Percentiles rank a stretch among this genome's conserved stretches.
Evolutionary conservation across 2,329 filamentous ascomycete genomes (phyloP).

Genomic region (Thyridium curvatum): DNA sequence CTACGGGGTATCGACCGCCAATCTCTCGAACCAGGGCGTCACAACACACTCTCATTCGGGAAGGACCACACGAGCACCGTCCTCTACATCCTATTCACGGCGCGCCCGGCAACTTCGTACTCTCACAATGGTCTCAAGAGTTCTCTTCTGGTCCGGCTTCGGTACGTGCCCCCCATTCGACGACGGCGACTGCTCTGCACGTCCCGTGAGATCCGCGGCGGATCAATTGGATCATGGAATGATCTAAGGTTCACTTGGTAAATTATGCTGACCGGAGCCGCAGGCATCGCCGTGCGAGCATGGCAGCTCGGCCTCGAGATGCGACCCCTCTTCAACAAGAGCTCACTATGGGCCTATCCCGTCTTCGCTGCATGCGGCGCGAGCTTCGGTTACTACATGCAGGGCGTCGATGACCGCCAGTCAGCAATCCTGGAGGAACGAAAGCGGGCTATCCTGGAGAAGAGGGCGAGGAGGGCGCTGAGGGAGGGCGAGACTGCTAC

Average conservation of each 20-base stretch:
- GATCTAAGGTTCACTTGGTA: neutral
- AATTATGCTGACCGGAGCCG: neutral
- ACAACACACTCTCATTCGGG: too few species aligned
- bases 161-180: constrained; percentile 62
- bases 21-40: too few species aligned
- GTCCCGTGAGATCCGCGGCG: neutral
- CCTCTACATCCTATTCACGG: too few species aligned
- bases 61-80: too few species aligned
- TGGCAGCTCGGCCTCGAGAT: constrained; percentile 99
- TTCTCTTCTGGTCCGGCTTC: constrained; percentile 86
- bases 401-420: constrained; percentile 82
- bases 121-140: constrained; percentile 51
- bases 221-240: constrained; percentile 3
- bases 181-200: neutral
- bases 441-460: constrained; percentile 77
- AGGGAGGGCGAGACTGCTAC: constrained; percentile 45
- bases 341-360: constrained; percentile 87
- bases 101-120: too few species aligned
- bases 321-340: constrained; percentile 84
- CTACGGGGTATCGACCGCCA: too few species aligned
- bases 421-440: constrained; percentile 69
- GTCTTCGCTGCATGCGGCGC: constrained; percentile 79
- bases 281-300: constrained; percentile 84
- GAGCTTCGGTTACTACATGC: constrained; percentile 95
- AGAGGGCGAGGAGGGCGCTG: constrained; percentile 73